Evolutionary conservation across 2,329 filamentous ascomycete species (phyloP), one percentile per base, ranked within the genome.

Genomic region (Fusarium sp.): DNA sequence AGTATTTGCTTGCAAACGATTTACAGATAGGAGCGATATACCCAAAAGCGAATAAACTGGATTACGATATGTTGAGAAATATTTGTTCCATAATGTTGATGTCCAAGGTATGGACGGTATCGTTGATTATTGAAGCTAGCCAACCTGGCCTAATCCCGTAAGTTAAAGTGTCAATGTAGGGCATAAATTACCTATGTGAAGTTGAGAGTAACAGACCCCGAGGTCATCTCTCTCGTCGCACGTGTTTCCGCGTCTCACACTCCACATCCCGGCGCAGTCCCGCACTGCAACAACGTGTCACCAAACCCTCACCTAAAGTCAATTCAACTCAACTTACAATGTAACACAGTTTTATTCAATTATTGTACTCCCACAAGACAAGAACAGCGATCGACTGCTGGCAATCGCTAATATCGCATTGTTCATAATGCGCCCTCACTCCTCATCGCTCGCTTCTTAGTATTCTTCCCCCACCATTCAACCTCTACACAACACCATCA

Each of bases 211-310:
- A 28, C 10, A 28, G 26, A 28, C 8, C 3, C 26, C 26, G 8
- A 28, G 26, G 26, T 24, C 22, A 24, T 24, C 22, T 31, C 28
- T 13, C 28, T 11, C 13, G 33, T 57, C 38, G 72, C 72, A 74
- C 72, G 72, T 74, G 72, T 66, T 66, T 57, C 69, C 63, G 62
- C 69, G 57, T 60, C 49, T 63, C 6, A 36, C 45, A 65, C 53
- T 61, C 60, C 64, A 71, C 68, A 61, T 58, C 58, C 55, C 52
- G 63, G 48, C 48, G 18, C 26, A 34, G 46, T 69, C 58, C 62
- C 53, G 66, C 55, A 57, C 63, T 48, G 56, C 54, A 65, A 72
- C 68, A 65, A 68, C 69, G 69, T 70, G 69, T 72, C 69, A 72
- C 64, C 62, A 72, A 69, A 55, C 49, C 61, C 45, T 66, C 48